These are phyloP conservation scores for Marasmius fiardii DNA, from an alignment of 1,284 basidiomycete genomes.

Conservation along the genomic window DNA sequence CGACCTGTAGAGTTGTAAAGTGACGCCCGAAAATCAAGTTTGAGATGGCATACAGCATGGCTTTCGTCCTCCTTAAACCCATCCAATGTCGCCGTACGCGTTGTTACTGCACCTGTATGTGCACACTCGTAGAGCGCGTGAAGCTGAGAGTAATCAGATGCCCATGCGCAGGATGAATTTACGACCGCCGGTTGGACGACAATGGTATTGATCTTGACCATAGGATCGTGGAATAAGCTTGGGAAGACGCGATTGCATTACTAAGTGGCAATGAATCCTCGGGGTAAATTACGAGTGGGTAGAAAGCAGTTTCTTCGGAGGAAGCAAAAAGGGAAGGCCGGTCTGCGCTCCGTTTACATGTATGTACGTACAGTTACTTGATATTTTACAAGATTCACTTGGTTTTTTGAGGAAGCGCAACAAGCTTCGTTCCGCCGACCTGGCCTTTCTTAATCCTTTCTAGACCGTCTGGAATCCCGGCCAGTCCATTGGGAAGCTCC, in stretches of 20 bases:
- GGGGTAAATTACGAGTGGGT: too few relatives aligned
- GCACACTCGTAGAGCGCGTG: slow-evolving; percentile 58
- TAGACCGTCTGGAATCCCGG: slow-evolving; percentile 4
- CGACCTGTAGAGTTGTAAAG: slow-evolving; percentile 59
- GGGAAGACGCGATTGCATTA: too few relatives aligned
- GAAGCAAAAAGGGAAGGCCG: too few relatives aligned
- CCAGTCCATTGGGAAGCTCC: slow-evolving; percentile 8
- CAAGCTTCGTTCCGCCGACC: not conserved
- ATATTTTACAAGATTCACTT: too few relatives aligned
- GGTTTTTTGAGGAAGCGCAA: not conserved
- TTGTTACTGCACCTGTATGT: slow-evolving; percentile 73
- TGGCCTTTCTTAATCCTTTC: not conserved
- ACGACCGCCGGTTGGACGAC: slow-evolving; percentile 56
- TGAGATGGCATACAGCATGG: slow-evolving; percentile 49
- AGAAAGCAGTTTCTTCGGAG: too few relatives aligned
- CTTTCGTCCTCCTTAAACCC: slow-evolving; percentile 63
- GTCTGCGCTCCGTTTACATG: too few relatives aligned
- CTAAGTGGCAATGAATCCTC: too few relatives aligned
- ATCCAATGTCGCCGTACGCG: slow-evolving; percentile 64
- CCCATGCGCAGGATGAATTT: slow-evolving; percentile 79
- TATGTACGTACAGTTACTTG: too few relatives aligned
- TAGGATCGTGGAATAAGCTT: too few relatives aligned
- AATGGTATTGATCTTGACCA: slow-evolving; percentile 51
- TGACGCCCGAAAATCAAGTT: too few relatives aligned
- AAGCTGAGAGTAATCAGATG: slow-evolving; percentile 62